Conservation (phyloP, 768 basidiomycete genomes). For the Termitomyces sp. region DNA sequence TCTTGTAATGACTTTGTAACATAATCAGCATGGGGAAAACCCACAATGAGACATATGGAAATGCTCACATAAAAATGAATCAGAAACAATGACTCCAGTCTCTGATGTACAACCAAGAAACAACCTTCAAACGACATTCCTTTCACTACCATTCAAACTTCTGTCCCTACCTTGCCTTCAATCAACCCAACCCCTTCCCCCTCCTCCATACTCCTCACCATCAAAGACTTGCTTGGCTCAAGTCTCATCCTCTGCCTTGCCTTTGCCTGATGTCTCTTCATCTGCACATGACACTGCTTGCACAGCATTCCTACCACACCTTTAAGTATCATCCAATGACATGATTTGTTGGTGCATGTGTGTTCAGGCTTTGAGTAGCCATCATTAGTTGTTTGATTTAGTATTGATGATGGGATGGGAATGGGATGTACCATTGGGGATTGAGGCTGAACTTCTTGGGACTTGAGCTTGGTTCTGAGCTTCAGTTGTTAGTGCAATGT, state of each 20-base stretch:
- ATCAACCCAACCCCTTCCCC: background rate
- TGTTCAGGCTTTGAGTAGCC: slow-evolving; percentile 7
- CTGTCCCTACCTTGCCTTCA: background rate
- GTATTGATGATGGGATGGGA: background rate
- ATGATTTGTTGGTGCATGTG: slow-evolving; percentile 32
- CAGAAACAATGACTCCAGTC: too few relatives aligned
- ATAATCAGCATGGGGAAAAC: too few relatives aligned
- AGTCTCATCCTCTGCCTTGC: slow-evolving; percentile 43
- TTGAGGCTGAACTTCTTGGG: background rate
- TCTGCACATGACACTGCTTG: slow-evolving; percentile 36
- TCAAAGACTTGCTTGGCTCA: slow-evolving; percentile 30
- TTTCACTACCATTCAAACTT: too few relatives aligned
- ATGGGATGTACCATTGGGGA: background rate
- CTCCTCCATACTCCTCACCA: background rate
- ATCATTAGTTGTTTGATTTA: background rate
- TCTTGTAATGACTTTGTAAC: too few relatives aligned
- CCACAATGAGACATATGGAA: too few relatives aligned
- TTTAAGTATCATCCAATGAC: slow-evolving; percentile 30
- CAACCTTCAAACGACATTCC: too few relatives aligned
- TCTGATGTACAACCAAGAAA: too few relatives aligned
- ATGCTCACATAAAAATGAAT: too few relatives aligned
- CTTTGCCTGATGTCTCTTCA: slow-evolving; percentile 43
- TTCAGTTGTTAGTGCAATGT: background rate
- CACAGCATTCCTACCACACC: slow-evolving; percentile 31
- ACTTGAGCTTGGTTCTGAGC: too few relatives aligned